Evolutionary conservation across 352 stramenopile genomes (phyloP).

Genomic region (Phytopythium chamaehyphon): DNA sequence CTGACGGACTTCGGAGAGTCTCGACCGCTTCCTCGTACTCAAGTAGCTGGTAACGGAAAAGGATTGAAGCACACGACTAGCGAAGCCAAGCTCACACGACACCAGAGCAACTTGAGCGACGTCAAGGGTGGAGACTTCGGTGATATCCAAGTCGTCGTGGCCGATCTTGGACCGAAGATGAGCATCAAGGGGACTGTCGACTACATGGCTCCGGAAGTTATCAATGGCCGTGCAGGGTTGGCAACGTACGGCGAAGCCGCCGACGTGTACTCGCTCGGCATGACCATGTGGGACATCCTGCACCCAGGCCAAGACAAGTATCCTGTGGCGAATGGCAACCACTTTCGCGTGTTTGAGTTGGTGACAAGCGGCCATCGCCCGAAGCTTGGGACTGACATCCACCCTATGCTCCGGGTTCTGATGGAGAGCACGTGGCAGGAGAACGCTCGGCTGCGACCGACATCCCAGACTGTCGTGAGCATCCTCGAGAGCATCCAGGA

Average conservation of each 20-base stretch:
- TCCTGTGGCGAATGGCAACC: constrained; percentile 35
- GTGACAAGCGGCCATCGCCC: constrained; percentile 47
- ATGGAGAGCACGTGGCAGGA: constrained; percentile 43
- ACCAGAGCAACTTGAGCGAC: constrained; percentile 5
- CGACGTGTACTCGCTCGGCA: constrained; percentile 69
- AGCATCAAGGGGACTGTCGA: constrained; percentile 66
- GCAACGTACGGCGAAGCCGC: constrained; percentile 58
- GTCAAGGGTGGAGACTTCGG: constrained; percentile 1
- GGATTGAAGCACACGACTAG: constrained; percentile 1
- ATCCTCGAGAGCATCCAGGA: constrained; percentile 45
- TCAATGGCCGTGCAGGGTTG: constrained; percentile 47
- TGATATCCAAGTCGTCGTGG: constrained; percentile 15
- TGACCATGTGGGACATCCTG: constrained; percentile 75
- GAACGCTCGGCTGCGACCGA: constrained; percentile 33
- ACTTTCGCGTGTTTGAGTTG: constrained; percentile 53
- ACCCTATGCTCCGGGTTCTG: constrained; percentile 31
- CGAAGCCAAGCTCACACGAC: background rate
- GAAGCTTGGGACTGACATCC: constrained; percentile 26
- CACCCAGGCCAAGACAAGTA: constrained; percentile 54
- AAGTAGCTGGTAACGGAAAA: constrained; percentile 26
- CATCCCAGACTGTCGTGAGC: constrained; percentile 38
- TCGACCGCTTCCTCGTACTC: constrained; percentile 32
- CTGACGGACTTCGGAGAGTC: constrained; percentile 76
- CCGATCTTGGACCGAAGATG: constrained; percentile 18
- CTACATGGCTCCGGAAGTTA: constrained; percentile 82